A percentile compares a stretch with the other conserved stretches of the same genome.
These are phyloP conservation scores for Fusarium sulawesiense DNA, from an alignment of 2,329 filamentous ascomycete genomes.

Conservation along the genomic window DNA sequence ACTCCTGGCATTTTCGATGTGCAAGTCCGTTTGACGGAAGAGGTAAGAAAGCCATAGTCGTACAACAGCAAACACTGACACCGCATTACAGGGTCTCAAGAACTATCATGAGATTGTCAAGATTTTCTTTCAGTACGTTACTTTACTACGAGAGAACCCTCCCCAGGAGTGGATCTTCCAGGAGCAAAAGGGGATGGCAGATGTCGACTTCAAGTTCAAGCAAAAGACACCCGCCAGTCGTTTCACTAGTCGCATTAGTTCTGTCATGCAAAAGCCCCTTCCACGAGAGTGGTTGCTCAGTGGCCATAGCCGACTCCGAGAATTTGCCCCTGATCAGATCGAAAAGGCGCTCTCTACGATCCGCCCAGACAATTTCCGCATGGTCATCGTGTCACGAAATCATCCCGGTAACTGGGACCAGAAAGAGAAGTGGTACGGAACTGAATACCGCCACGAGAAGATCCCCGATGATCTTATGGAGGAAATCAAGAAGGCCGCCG, in stretches of 20 bases:
- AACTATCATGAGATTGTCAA: conserved; percentile 86
- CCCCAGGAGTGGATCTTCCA: conserved; percentile 95
- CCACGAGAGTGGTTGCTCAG: conserved; percentile 91
- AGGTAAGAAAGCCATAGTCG: conserved; percentile 60
- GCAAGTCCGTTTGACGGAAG: conserved; percentile 82
- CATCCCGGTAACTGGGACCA: conserved; percentile 86
- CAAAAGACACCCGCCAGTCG: conserved; percentile 91
- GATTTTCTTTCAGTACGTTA: conserved; percentile 90
- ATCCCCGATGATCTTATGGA: conserved; percentile 80
- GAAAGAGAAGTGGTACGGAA: conserved; percentile 98
- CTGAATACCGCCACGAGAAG: conserved; percentile 86
- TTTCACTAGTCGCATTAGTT: conserved; percentile 86
- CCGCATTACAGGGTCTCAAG: conserved; percentile 67
- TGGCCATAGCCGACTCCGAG: conserved; percentile 78
- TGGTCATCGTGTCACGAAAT: conserved; percentile 84
- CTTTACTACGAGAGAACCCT: conserved; percentile 81
- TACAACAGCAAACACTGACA: conserved; percentile 13
- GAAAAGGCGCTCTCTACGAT: conserved; percentile 78
- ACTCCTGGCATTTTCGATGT: conserved; percentile 81
- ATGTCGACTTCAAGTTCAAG: conserved; percentile 94
- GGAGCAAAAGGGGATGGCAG: conserved; percentile 88
- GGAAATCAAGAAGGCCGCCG: conserved; percentile 73
- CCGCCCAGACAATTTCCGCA: conserved; percentile 87
- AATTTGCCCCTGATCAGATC: conserved; percentile 84
- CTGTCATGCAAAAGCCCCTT: conserved; percentile 90